Base-by-base conservation (phyloP, 2,329 filamentous ascomycete species). In the Thelonectria rubi region DNA sequence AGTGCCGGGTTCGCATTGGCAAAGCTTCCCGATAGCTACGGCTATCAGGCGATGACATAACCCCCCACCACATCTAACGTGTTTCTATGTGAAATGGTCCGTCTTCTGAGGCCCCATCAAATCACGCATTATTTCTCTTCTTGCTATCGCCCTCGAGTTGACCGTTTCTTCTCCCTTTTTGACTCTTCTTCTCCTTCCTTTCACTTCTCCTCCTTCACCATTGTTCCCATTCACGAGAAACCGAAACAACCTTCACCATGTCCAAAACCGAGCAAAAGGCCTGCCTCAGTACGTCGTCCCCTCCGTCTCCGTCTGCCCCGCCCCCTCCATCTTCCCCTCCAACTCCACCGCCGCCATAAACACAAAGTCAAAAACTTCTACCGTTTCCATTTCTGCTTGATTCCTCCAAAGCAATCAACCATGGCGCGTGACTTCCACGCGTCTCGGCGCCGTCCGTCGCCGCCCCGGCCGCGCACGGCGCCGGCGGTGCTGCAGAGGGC, bases 211-310 rank as follows among this genome's bases (percentile, higher is more conserved):
- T 48, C 59, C 54, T 20, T 63, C 55, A 50, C 51, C 53, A 66
- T 59, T 58, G 60, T 55, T 64, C 56, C 58, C 56, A 60, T 66
- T 58, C 55, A 48, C 64, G 47, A 55, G 37, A 52, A 51, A 55
- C 18, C 26, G 37, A 43, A 42, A 20, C 20, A 30, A 63, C 60
- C 61, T 60, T 69, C 75, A 77, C 71, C 72, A 85, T 84, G 81
- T 79, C 82, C 75, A 81, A 81, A 72, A 81, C 84, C 72, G 82
- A 84, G 66, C 84, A 87, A 57, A 87, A 87, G 76, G 85, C 84
- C 72, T 87, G 85, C 78, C 82, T 87, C 76, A 87, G 84, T 86
- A 86, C 76, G 84, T 85, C 77, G 66, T 72, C 73, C 70, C 40
- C 7, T 30, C 51, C 56, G 67, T 68, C 7, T 30, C 51, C 56